Evolutionary conservation across 345 rosid species (phyloP).

Genomic region (Combretum micranthum): DNA sequence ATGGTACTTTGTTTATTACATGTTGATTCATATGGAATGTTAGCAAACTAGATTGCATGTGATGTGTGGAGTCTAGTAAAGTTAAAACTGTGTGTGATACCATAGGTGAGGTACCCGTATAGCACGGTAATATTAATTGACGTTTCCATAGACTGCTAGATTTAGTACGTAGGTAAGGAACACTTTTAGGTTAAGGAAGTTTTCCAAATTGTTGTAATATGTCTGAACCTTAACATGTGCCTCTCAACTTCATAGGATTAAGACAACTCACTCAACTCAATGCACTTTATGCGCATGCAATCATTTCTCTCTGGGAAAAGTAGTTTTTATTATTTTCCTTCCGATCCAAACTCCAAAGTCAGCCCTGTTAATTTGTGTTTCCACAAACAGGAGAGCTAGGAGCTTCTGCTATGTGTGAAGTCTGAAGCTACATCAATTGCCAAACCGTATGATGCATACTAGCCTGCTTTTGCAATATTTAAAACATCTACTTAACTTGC

Average conservation of each 20-base stretch:
- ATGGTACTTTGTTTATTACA: conserved; percentile 8
- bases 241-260: conserved; percentile 24
- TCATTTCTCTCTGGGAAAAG: no score
- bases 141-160: conserved; percentile 38
- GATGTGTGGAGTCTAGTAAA: conserved; percentile 14
- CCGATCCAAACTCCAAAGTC: no score
- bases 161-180: conserved; percentile 33
- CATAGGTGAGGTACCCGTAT: not conserved
- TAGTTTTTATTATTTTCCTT: no score
- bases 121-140: conserved; percentile 9
- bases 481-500: no score
- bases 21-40: conserved; percentile 29
- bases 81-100: not conserved
- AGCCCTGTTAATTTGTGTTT: no score
- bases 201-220: conserved; percentile 22
- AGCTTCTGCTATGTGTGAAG: no score
- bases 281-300: no score
- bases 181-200: conserved; percentile 27
- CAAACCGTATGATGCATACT: no score
- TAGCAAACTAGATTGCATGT: no score
- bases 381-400: no score
- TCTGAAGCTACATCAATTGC: no score
- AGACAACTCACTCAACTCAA: conserved; percentile 6
- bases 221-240: conserved; percentile 49
- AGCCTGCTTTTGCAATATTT: no score